A percentile compares a stretch with the other conserved stretches of the same genome.
These are phyloP conservation scores for Agarophyton chilense DNA, from an alignment of 23 red algal genomes.

Conservation along the genomic window DNA sequence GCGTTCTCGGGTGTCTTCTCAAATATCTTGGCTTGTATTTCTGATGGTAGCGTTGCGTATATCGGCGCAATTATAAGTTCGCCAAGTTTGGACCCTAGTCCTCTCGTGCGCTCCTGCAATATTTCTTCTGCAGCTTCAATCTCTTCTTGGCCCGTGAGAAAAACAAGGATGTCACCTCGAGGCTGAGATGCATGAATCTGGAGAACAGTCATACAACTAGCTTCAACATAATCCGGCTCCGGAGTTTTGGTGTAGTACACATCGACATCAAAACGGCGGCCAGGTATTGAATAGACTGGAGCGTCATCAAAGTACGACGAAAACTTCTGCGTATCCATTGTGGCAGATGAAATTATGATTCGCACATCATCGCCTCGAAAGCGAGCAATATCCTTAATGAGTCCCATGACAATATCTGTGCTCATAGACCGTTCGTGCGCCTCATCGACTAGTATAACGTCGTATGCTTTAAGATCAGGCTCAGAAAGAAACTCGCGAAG, in stretches of 20 bases:
- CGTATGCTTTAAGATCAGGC: slow-evolving; percentile 81
- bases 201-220: slow-evolving; percentile 75
- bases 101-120: slow-evolving; percentile 60
- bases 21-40: slow-evolving; percentile 86
- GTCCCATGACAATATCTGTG: slow-evolving; percentile 93
- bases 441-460: slow-evolving; percentile 93
- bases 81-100: slow-evolving; percentile 45
- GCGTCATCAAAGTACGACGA: slow-evolving; percentile 88
- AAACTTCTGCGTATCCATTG: slow-evolving; percentile 86
- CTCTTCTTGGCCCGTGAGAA: slow-evolving; percentile 97
- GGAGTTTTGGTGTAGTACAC: slow-evolving; percentile 71
- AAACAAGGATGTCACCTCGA: slow-evolving; percentile 92
- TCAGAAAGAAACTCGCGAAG: slow-evolving; percentile 87
- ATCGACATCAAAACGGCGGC: slow-evolving; percentile 89
- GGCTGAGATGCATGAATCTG: slow-evolving; percentile 85
- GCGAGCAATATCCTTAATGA: slow-evolving; percentile 86
- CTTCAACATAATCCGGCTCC: slow-evolving; percentile 86
- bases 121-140: slow-evolving; percentile 89
- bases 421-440: slow-evolving; percentile 96
- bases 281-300: slow-evolving; percentile 88
- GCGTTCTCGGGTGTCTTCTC: slow-evolving; percentile 68
- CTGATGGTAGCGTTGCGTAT: slow-evolving; percentile 85
- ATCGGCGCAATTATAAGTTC: slow-evolving; percentile 76
- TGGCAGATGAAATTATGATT: slow-evolving; percentile 89
- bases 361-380: slow-evolving; percentile 77